phyloP scores from a whole-genome alignment of 305 asterid species.

The Solanum hybrid region DNA sequence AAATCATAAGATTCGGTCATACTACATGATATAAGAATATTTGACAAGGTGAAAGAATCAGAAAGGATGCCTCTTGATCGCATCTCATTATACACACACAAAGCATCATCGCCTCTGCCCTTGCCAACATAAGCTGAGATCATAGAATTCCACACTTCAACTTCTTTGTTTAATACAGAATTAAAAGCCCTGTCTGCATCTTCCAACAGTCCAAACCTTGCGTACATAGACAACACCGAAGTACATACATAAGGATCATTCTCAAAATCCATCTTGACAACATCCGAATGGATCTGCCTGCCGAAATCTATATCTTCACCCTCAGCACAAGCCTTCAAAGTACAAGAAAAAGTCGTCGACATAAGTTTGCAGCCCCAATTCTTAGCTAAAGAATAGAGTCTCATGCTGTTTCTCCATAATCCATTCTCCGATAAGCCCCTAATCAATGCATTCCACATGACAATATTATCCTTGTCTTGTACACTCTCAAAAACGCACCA shows the following conservation, averaged over 20 bases:
- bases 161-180: constrained; percentile 28
- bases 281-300: constrained; percentile 59
- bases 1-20: constrained; percentile 26
- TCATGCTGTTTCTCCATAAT: constrained; percentile 45
- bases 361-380: constrained; percentile 31
- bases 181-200: constrained; percentile 42
- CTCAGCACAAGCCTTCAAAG: constrained; percentile 53
- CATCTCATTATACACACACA: constrained; percentile 37
- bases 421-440: constrained; percentile 54
- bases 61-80: constrained; percentile 24
- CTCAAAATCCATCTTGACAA: constrained; percentile 50
- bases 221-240: constrained; percentile 62
- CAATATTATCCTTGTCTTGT: constrained; percentile 30
- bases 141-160: constrained; percentile 76
- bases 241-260: constrained; percentile 54
- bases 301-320: constrained; percentile 41
- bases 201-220: constrained; percentile 42
- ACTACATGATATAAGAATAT: constrained; percentile 46
- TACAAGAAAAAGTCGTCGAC: constrained; percentile 53
- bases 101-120: constrained; percentile 39
- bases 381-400: constrained; percentile 40
- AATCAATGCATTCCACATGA: constrained; percentile 71
- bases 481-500: constrained; percentile 47
- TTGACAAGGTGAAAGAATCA: constrained; percentile 66
- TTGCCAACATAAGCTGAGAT: constrained; percentile 64